These are phyloP conservation scores for Penicillium sp. DNA, from an alignment of 2,329 filamentous ascomycete species.

Conservation along the genomic window DNA sequence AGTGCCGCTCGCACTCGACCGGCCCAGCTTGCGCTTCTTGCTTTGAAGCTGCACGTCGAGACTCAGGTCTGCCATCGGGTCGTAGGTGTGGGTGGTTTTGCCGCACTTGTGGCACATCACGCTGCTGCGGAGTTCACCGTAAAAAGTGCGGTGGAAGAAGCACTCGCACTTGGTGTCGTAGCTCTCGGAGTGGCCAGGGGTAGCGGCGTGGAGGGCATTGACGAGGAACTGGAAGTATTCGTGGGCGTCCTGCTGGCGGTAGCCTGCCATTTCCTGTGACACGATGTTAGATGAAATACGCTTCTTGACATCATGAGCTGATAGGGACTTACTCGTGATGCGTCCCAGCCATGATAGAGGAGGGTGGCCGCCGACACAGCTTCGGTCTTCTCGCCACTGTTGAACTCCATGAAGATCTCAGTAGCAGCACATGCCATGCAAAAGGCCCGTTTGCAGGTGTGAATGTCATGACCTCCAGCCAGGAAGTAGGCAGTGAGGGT, in stretches of 20 bases:
- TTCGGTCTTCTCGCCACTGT: conserved; percentile 68
- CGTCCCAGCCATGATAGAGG: conserved; percentile 65
- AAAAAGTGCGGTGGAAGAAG: conserved; percentile 92
- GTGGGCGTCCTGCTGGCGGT: conserved; percentile 94
- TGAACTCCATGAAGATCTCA: conserved; percentile 65
- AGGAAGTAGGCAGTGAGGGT: conserved; percentile 90
- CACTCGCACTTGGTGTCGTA: conserved; percentile 67
- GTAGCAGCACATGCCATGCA: conserved; percentile 64
- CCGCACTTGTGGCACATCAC: conserved; percentile 88
- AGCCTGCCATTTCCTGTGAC: conserved; percentile 72
- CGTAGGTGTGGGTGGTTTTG: conserved; percentile 77
- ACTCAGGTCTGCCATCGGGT: conserved; percentile 89
- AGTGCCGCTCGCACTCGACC: conserved; percentile 42
- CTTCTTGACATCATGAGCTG: not conserved
- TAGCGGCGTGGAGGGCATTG: conserved; percentile 79
- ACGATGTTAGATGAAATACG: not conserved
- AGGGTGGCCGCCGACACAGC: conserved; percentile 90
- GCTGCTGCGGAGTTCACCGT: conserved; percentile 85
- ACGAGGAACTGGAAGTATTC: conserved; percentile 96
- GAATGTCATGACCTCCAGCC: conserved; percentile 80
- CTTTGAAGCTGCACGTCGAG: conserved; percentile 79
- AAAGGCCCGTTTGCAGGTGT: conserved; percentile 61
- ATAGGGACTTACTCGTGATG: conserved; percentile 21
- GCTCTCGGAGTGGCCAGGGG: conserved; percentile 71
- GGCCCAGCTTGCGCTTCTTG: conserved; percentile 51